Conservation (phyloP, 192 early-diverging fungal species). For the Podila epigama region DNA sequence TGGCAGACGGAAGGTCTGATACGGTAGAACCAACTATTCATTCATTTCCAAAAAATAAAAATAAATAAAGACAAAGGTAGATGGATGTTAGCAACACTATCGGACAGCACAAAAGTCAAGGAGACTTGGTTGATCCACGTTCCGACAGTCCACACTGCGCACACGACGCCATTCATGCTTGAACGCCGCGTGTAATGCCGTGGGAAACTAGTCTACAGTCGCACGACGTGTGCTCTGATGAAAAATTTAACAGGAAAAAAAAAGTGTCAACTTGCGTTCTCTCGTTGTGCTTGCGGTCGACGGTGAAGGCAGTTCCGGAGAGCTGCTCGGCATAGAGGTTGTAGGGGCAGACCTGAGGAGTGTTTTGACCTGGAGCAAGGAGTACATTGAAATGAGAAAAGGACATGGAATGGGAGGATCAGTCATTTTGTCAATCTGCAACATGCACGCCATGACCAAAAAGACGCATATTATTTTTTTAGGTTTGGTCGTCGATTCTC, state of each 20-base stretch:
- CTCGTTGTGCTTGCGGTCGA: slow-evolving; percentile 79
- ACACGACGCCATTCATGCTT: not conserved
- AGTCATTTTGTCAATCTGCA: not conserved
- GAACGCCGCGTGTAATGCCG: not conserved
- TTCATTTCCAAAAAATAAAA: not conserved
- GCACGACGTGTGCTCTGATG: not conserved
- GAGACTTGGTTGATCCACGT: too few species aligned
- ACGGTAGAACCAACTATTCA: slow-evolving; percentile 90
- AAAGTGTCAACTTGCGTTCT: slow-evolving; percentile 57
- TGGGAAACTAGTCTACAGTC: not conserved
- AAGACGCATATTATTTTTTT: slow-evolving; percentile 2
- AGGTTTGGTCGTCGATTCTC: not conserved
- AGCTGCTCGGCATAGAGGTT: slow-evolving; percentile 94
- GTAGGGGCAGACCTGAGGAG: slow-evolving; percentile 89
- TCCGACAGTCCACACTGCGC: not conserved
- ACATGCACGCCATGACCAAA: too few species aligned
- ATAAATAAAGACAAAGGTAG: not conserved
- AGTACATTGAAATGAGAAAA: not conserved
- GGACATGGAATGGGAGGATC: not conserved
- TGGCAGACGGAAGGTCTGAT: slow-evolving; percentile 92
- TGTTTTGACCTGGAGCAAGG: slow-evolving; percentile 77
- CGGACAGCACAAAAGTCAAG: too few species aligned
- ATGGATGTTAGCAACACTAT: not conserved
- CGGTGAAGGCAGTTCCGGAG: slow-evolving; percentile 93
- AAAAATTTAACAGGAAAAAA: not conserved